phyloP scores from a whole-genome alignment of 768 basidiomycete genomes.

The Podaxis carcinomalis region DNA sequence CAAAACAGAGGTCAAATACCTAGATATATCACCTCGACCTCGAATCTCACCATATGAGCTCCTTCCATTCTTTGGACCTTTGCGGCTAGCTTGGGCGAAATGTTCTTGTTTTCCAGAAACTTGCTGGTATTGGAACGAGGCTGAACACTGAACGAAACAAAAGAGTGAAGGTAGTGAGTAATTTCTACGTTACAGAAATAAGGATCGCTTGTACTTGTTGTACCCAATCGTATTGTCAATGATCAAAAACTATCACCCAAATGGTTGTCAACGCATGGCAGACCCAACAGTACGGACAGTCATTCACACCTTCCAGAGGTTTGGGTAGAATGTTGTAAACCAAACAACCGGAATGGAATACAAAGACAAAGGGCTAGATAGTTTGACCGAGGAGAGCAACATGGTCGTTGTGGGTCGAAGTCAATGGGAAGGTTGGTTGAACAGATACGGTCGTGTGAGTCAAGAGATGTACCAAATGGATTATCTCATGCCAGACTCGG shows the following conservation, averaged over 20 bases:
- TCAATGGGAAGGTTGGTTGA: neutral
- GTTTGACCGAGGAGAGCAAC: conserved; percentile 3
- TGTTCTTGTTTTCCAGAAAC: conserved; percentile 19
- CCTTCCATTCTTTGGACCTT: conserved; percentile 31
- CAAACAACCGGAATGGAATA: conserved; percentile 35
- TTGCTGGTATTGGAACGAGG: conserved; percentile 26
- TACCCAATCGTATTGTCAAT: conserved; percentile 26
- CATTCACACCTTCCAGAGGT: conserved; percentile 22
- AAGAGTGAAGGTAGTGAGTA: neutral
- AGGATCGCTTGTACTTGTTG: conserved; percentile 27
- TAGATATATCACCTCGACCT: neutral
- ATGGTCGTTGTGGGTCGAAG: neutral
- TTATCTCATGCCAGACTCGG: neutral
- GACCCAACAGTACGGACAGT: neutral
- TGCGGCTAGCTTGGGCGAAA: conserved; percentile 20
- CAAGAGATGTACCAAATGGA: neutral
- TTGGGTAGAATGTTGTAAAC: conserved; percentile 30
- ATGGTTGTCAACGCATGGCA: neutral
- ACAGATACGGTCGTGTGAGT: too few relatives aligned
- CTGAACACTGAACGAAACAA: conserved; percentile 19
- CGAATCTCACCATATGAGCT: conserved; percentile 21
- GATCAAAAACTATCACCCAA: conserved; percentile 17
- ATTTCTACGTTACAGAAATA: neutral
- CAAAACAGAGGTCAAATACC: neutral
- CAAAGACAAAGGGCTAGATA: conserved; percentile 23